phyloP scores from a whole-genome alignment of 2,329 filamentous ascomycete genomes.

The Ophiocordyceps camponoti-rufipedis region DNA sequence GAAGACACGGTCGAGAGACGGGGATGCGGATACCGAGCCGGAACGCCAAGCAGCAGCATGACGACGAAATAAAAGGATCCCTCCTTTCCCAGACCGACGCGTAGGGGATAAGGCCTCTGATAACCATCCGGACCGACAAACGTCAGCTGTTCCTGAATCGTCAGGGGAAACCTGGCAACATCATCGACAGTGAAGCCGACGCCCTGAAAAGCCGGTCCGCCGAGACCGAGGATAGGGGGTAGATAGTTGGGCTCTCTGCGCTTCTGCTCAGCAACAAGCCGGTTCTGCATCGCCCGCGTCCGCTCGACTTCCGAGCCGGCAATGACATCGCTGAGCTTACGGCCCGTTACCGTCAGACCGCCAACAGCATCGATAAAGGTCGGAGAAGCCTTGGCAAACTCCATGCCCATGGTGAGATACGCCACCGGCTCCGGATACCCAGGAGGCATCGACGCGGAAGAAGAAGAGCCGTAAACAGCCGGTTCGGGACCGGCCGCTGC shows the following conservation, averaged over 20 bases:
- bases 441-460: conserved; percentile 4
- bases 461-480: not conserved
- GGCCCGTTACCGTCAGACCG: conserved; percentile 24
- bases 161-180: conserved; percentile 29
- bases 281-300: conserved; percentile 27
- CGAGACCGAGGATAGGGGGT: conserved; percentile 41
- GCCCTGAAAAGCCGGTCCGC: conserved; percentile 34
- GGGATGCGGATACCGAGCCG: conserved; percentile 19
- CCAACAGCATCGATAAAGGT: conserved; percentile 38
- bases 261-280: conserved; percentile 37
- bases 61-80: conserved; percentile 46
- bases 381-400: conserved; percentile 36
- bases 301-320: conserved; percentile 31
- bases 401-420: conserved; percentile 39
- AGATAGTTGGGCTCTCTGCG: conserved; percentile 43
- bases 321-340: conserved; percentile 36
- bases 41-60: conserved; percentile 21
- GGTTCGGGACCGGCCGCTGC: too few species aligned
- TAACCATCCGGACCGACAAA: conserved; percentile 35
- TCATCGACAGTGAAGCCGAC: conserved; percentile 36
- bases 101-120: conserved; percentile 27
- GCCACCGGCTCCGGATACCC: conserved; percentile 30
- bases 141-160: conserved; percentile 34
- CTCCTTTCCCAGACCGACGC: conserved; percentile 38
- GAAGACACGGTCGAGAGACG: conserved; percentile 24